A percentile compares a stretch with the other conserved stretches of the same genome.
Conservation (phyloP, 2,329 filamentous ascomycete species). For the Cladosporium velox region DNA sequence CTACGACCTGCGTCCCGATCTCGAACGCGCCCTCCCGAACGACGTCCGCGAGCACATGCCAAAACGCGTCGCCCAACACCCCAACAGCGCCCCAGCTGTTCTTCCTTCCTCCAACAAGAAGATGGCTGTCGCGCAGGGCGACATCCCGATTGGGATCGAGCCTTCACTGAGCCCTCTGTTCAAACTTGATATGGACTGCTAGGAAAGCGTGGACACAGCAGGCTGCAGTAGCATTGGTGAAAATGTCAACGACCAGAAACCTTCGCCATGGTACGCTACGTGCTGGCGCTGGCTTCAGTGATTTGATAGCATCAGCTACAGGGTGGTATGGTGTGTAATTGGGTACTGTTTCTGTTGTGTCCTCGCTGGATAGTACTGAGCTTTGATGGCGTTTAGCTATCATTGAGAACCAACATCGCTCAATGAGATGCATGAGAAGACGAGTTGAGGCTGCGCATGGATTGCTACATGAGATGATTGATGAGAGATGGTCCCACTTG, state of each 20-base stretch:
- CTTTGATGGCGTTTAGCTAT: background rate
- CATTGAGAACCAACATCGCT: background rate
- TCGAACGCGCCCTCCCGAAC: background rate
- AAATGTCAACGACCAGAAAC: background rate
- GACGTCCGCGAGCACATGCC: background rate
- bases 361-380: background rate
- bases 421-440: background rate
- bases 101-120: background rate
- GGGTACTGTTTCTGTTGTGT: constrained; percentile 2
- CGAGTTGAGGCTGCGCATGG: background rate
- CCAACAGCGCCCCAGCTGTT: constrained; percentile 9
- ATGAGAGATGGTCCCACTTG: background rate
- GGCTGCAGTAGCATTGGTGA: constrained; percentile 16
- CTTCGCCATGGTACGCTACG: constrained; percentile 27
- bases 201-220: constrained; percentile 27
- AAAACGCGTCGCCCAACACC: background rate
- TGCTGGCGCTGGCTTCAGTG: constrained; percentile 27
- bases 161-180: constrained; percentile 8
- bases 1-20: background rate
- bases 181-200: constrained; percentile 21
- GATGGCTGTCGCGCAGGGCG: constrained; percentile 12
- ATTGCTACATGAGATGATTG: background rate
- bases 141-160: constrained; percentile 26
- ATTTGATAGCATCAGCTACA: constrained; percentile 11
- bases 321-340: constrained; percentile 24